Evolutionary conservation across 371 early-diverging fungal genomes (phyloP).

Genomic region (Rhizopus stolonifer): DNA sequence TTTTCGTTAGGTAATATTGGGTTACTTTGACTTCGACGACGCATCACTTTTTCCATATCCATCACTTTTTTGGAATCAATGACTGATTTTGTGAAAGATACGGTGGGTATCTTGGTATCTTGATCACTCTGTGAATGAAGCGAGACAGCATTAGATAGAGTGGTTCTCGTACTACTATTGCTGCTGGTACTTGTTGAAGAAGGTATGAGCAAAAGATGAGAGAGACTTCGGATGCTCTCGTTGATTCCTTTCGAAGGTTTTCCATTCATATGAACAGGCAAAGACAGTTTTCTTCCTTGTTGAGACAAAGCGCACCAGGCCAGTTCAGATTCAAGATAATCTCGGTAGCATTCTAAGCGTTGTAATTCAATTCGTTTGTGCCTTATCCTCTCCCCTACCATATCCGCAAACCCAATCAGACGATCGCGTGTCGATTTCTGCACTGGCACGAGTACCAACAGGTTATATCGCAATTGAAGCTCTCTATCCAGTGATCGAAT

Average conservation of each 20-base stretch:
- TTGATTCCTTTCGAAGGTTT: neutral
- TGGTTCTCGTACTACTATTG: neutral
- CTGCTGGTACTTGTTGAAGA: neutral
- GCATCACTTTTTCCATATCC: neutral
- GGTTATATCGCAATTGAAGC: conserved; percentile 60
- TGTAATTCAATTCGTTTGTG: conserved; percentile 59
- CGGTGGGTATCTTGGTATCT: neutral
- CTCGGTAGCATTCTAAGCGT: conserved; percentile 68
- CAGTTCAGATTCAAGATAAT: conserved; percentile 68
- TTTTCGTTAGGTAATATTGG: conserved; percentile 23
- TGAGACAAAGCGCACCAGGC: conserved; percentile 21
- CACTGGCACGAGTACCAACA: conserved; percentile 66
- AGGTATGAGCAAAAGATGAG: conserved; percentile 4
- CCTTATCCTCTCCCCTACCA: conserved; percentile 54
- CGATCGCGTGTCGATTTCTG: conserved; percentile 63
- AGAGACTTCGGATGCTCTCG: conserved; percentile 3
- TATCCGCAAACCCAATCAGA: conserved; percentile 55
- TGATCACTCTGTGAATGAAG: neutral
- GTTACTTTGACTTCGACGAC: conserved; percentile 33
- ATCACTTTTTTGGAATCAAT: neutral
- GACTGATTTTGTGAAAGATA: neutral
- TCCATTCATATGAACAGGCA: conserved; percentile 13
- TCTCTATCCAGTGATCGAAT: conserved; percentile 47
- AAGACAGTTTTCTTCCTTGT: conserved; percentile 19
- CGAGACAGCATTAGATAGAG: neutral